Evolutionary conservation across 805 yeast genomes (phyloP).

Genomic region (Cyberlindnera bimundalis): DNA sequence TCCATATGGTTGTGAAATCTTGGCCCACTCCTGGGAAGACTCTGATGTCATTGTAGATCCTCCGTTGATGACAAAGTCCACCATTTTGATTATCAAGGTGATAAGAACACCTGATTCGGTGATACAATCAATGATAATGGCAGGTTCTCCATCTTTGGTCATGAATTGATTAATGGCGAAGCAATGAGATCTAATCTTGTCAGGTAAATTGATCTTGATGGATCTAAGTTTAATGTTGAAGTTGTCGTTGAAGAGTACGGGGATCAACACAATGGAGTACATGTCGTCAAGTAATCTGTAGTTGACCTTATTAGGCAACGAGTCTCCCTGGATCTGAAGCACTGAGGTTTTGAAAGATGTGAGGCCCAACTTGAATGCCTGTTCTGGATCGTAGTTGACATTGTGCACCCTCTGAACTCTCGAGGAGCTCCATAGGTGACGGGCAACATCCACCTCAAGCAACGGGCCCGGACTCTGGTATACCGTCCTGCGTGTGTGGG

Average conservation of each 20-base stretch:
- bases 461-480: background rate
- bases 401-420: slow-evolving; percentile 1
- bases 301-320: slow-evolving; percentile 33
- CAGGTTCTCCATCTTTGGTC: slow-evolving; percentile 23
- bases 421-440: slow-evolving; percentile 22
- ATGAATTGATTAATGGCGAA: slow-evolving; percentile 33
- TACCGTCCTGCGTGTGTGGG: slow-evolving; percentile 12
- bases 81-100: slow-evolving; percentile 42
- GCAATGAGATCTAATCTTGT: slow-evolving; percentile 34
- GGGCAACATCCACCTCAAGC: slow-evolving; percentile 24
- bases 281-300: slow-evolving; percentile 22
- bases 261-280: slow-evolving; percentile 18
- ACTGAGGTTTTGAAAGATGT: slow-evolving; percentile 19
- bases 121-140: slow-evolving; percentile 49
- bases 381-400: slow-evolving; percentile 20
- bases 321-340: slow-evolving; percentile 32
- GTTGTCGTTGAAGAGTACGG: slow-evolving; percentile 25
- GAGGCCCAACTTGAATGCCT: slow-evolving; percentile 16
- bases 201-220: slow-evolving; percentile 37
- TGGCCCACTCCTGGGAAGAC: slow-evolving; percentile 51
- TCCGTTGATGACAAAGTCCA: slow-evolving; percentile 37
- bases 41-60: slow-evolving; percentile 16
- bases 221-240: slow-evolving; percentile 18
- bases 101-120: slow-evolving; percentile 50
- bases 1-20: slow-evolving; percentile 63